phyloP scores from a whole-genome alignment of 2,329 filamentous ascomycete species.

The Stagonosporopsis chrysanthemi region DNA sequence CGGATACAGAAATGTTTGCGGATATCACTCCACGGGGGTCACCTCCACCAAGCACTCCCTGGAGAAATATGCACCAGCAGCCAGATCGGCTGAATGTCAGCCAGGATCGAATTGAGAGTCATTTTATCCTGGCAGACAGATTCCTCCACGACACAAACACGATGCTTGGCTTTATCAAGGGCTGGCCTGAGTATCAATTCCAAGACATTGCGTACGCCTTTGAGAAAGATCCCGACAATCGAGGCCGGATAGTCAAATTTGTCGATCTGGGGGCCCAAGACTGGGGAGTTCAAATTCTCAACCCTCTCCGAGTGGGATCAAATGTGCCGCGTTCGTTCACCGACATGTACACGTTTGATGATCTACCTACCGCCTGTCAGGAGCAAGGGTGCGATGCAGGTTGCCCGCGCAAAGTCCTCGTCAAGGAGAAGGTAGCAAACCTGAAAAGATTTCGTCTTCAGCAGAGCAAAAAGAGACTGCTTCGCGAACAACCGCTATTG shows the following conservation, averaged over 20 bases:
- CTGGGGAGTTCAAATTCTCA: conserved; percentile 10
- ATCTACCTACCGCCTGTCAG: conserved; percentile 1
- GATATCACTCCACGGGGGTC: neutral
- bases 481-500: neutral
- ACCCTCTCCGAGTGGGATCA: neutral
- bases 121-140: conserved; percentile 10
- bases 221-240: conserved; percentile 7
- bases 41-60: neutral
- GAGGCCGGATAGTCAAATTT: neutral
- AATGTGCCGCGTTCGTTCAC: neutral
- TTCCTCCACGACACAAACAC: conserved; percentile 22
- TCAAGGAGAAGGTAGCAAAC: neutral
- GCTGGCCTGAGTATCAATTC: conserved; percentile 4
- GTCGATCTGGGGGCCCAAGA: neutral
- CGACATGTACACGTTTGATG: neutral
- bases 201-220: conserved; percentile 10
- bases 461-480: neutral
- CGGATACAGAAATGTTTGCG: neutral
- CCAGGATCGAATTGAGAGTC: conserved; percentile 13
- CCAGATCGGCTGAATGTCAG: conserved; percentile 2
- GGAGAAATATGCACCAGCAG: conserved; percentile 2
- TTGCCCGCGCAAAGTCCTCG: conserved; percentile 2
- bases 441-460: conserved; percentile 1
- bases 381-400: neutral
- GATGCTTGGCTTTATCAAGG: conserved; percentile 18